Base-by-base conservation (phyloP, 2,329 filamentous ascomycete genomes). In the Verticillium isaacii region DNA sequence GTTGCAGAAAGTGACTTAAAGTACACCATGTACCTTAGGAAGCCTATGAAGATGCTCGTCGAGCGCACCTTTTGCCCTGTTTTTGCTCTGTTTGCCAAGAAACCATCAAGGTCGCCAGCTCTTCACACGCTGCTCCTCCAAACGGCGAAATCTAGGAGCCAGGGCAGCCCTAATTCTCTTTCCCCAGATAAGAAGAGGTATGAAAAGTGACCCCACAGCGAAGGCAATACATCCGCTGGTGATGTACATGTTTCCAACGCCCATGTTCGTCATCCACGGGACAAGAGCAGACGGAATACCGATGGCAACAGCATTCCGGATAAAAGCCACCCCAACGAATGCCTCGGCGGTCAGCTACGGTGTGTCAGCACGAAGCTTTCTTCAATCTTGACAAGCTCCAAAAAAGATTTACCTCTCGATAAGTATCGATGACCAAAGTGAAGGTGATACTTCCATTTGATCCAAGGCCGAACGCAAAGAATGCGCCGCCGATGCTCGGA, bases 401-500 rank as follows among this genome's bases (percentile, higher is more conserved):
- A 14, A 11, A 23, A 19, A 7, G 14, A 19, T 52, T 61, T 66
- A 77, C 75, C 60, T 75, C 72, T 56, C 69, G 67, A 50, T 78
- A 77, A 17, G 71, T 70, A 41, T 76, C 74, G 58, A 74, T 74
- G 1, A 73, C 65, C 25, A 75, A 67, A 0, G 73, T 72, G n/a
- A 76, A 65, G 8, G 68, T 66, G 12, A 72, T 70, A 29, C 77
- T 72, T 52, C 71, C 68, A 25, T 72, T 72, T 37, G 72, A 68
- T 3, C 74, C 73, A 0, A 78, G 66, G 0, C 74, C 75, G 52
- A 76, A 76, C 0, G 71, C 74, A 36, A 77, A 78, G 0, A 77
- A 57, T 1, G 68, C 73, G 3, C 71, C 73, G 0, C 70, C 74
- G 0, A 77, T 63, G 8, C 71, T 74, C 0, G 75, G 70, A 12